Conservation (phyloP, 768 basidiomycete genomes). For the Collybia nuda region DNA sequence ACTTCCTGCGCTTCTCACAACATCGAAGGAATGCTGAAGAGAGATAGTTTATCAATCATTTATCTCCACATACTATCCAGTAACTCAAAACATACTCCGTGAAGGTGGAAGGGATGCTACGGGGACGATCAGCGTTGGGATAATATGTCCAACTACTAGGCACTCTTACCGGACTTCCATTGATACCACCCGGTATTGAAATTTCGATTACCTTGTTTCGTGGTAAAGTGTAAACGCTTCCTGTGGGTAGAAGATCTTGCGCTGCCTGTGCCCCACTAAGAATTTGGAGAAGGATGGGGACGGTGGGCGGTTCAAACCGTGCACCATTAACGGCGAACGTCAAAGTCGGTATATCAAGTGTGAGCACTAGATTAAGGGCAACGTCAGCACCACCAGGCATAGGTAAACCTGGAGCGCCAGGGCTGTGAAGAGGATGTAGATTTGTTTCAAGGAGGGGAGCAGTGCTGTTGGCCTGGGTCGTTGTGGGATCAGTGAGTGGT, state of each 20-base stretch:
- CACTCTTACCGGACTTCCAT: conserved; percentile 8
- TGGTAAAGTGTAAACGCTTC: conserved; percentile 29
- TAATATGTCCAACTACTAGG: not conserved
- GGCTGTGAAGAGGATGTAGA: conserved; percentile 16
- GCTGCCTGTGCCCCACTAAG: conserved; percentile 35
- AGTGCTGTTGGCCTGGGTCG: conserved; percentile 14
- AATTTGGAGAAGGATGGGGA: conserved; percentile 41
- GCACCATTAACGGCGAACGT: conserved; percentile 28
- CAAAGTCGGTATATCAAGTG: conserved; percentile 6
- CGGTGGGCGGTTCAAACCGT: conserved; percentile 26
- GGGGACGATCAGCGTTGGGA: not conserved
- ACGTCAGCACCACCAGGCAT: conserved; percentile 30
- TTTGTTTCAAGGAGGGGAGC: conserved; percentile 9
- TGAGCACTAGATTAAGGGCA: conserved; percentile 12
- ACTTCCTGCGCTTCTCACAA: not conserved
- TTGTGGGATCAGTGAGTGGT: conserved; percentile 25
- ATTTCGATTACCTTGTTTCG: conserved; percentile 35
- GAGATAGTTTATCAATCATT: not conserved
- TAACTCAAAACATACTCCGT: conserved; percentile 34
- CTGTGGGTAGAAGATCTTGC: conserved; percentile 20
- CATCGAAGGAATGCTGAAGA: not conserved
- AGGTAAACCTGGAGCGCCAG: conserved; percentile 28
- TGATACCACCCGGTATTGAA: conserved; percentile 24
- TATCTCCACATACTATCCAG: not conserved
- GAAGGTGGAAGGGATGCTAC: conserved; percentile 47